These are phyloP conservation scores for Paramecium caudatum DNA, from an alignment of 73 alveolate genomes.

Conservation along the genomic window DNA sequence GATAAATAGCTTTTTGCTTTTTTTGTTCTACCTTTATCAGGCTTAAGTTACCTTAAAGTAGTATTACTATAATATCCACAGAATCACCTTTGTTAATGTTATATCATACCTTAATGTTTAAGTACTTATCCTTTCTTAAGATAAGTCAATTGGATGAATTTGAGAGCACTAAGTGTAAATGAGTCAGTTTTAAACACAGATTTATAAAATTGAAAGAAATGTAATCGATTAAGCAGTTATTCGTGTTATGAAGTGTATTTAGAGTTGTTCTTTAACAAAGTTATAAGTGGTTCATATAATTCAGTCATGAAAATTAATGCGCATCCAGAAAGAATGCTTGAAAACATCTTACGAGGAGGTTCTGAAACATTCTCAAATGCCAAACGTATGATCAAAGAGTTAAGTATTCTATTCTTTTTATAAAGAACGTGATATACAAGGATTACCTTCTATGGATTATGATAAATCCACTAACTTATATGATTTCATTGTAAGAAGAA, in stretches of 20 bases:
- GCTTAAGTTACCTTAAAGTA: background rate
- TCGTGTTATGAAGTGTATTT: conserved; percentile 2
- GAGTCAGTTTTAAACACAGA: conserved; percentile 11
- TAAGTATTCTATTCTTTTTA: background rate
- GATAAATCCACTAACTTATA: conserved; percentile 17
- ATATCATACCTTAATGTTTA: conserved; percentile 11
- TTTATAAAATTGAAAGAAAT: conserved; percentile 7
- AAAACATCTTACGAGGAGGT: background rate
- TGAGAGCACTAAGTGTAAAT: conserved; percentile 7
- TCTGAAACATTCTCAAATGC: background rate
- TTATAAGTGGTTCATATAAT: too few relatives aligned
- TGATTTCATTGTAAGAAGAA: background rate
- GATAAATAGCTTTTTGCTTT: background rate
- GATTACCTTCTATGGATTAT: conserved; percentile 45
- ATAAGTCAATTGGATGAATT: background rate
- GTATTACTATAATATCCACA: background rate
- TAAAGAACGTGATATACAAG: conserved; percentile 8
- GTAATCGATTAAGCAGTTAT: conserved; percentile 5
- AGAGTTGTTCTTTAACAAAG: conserved; percentile 16
- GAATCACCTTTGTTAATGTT: background rate
- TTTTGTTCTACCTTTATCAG: background rate
- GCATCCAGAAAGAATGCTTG: conserved; percentile 31
- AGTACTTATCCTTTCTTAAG: conserved; percentile 35
- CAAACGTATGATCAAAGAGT: conserved; percentile 12
- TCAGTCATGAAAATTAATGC: conserved; percentile 33